Conservation (phyloP, 1,139 yeast species). For the Magnusiomyces magnusii region DNA sequence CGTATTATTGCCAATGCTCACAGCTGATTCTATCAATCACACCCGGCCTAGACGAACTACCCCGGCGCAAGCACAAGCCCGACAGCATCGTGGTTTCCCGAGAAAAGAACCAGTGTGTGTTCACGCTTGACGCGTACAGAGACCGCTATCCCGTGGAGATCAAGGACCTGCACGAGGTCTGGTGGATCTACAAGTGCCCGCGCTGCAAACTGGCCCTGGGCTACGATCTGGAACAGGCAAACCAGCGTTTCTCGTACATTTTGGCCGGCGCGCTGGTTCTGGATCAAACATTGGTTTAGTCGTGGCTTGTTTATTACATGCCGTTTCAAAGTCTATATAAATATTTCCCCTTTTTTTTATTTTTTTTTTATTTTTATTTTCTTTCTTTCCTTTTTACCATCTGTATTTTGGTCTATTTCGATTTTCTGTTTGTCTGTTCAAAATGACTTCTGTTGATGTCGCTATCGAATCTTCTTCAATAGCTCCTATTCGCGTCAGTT, state of each 20-base stretch:
- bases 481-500: constrained; percentile 10
- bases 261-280: too few species aligned
- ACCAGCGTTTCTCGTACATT: constrained; percentile 9
- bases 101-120: constrained; percentile 8
- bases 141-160: constrained; percentile 8
- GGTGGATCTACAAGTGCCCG: constrained; percentile 15
- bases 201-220: constrained; percentile 15
- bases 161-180: constrained; percentile 9
- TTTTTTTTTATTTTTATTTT: too few species aligned
- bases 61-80: constrained; percentile 2
- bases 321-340: too few species aligned
- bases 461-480: constrained; percentile 8
- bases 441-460: constrained; percentile 6
- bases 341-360: neutral
- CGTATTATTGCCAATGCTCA: constrained; percentile 13
- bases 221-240: constrained; percentile 10
- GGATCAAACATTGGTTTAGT: too few species aligned
- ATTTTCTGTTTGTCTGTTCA: neutral
- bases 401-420: neutral
- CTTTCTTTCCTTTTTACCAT: neutral
- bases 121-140: constrained; percentile 9
- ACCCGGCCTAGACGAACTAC: constrained; percentile 9
- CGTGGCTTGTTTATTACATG: too few species aligned
- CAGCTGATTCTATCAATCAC: constrained; percentile 10
- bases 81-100: constrained; percentile 10